Evolutionary conservation across 2,329 filamentous ascomycete genomes (phyloP).

Genomic region (Chaetomiaceae sp.): DNA sequence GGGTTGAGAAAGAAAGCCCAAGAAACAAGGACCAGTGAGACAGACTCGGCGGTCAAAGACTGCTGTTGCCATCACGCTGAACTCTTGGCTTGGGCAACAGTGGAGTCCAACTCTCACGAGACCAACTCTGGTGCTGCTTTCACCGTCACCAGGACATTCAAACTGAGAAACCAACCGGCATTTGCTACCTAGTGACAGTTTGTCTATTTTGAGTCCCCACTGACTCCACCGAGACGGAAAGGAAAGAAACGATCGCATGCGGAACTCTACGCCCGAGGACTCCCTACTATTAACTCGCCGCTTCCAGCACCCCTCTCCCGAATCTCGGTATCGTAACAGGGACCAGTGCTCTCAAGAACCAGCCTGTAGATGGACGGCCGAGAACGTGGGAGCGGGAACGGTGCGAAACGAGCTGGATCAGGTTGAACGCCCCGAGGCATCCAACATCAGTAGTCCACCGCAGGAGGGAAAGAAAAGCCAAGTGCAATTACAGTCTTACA

Average conservation of each 20-base stretch:
- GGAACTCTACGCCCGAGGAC: neutral
- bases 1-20: too few species aligned
- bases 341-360: neutral
- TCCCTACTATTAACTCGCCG: neutral
- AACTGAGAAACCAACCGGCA: constrained; percentile 6
- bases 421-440: constrained; percentile 11
- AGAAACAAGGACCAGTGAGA: too few species aligned
- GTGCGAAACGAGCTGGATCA: constrained; percentile 9
- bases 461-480: constrained; percentile 16
- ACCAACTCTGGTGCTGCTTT: neutral
- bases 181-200: constrained; percentile 16
- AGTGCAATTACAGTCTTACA: constrained; percentile 25
- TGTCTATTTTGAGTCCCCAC: constrained; percentile 13
- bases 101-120: neutral
- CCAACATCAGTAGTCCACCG: constrained; percentile 25
- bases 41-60: too few species aligned
- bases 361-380: constrained; percentile 1
- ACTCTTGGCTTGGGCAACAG: neutral
- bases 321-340: neutral
- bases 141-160: neutral
- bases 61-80: neutral
- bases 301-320: neutral
- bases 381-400: constrained; percentile 20
- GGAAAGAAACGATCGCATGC: constrained; percentile 7
- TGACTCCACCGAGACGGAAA: constrained; percentile 1